phyloP scores from a whole-genome alignment of 148 eudicot genomes.

The Mesembryanthemum crystallinum region DNA sequence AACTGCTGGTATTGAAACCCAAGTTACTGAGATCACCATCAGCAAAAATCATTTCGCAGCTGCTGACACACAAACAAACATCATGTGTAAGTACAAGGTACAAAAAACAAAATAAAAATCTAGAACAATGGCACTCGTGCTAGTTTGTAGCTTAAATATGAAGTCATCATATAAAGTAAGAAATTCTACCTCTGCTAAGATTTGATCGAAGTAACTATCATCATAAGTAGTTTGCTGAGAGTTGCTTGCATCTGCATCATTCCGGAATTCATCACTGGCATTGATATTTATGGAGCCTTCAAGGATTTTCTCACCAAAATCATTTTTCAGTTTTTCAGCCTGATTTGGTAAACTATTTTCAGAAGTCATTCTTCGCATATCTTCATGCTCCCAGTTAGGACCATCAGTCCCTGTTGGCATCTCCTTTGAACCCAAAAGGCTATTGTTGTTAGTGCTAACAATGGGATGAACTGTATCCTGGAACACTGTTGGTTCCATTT shows the following conservation, averaged over 20 bases:
- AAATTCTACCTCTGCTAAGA: slow-evolving; percentile 22
- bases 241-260: neutral
- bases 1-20: neutral
- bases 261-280: neutral
- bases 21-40: slow-evolving; percentile 8
- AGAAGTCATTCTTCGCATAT: neutral
- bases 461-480: neutral
- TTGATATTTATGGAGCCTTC: neutral
- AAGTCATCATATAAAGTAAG: neutral
- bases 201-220: slow-evolving; percentile 9
- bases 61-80: slow-evolving; percentile 2
- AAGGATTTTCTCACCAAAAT: neutral
- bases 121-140: neutral
- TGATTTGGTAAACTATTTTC: neutral
- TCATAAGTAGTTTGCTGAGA: slow-evolving; percentile 6
- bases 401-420: neutral
- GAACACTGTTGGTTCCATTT: neutral
- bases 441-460: neutral
- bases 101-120: neutral
- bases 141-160: neutral
- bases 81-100: neutral
- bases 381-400: neutral
- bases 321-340: slow-evolving; percentile 7
- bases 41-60: slow-evolving; percentile 14
- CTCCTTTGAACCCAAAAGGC: neutral